Evolutionary conservation across 768 basidiomycete species (phyloP), one percentile per base, ranked within the genome.

Genomic region (Calocybe indica): DNA sequence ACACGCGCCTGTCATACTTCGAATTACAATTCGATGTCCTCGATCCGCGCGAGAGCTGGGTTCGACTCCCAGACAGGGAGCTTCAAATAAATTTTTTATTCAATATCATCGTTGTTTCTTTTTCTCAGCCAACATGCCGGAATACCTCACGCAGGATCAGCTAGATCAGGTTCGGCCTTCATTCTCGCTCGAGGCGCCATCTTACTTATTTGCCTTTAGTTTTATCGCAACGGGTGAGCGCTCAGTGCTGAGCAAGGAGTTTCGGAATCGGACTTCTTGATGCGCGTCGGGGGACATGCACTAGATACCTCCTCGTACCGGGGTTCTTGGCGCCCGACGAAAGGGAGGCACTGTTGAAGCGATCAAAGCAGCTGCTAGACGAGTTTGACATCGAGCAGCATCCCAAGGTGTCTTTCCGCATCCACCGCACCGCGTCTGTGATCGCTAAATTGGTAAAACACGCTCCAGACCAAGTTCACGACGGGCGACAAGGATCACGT

Each of bases 391-490:
- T 91, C 12, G 78, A 82, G 30, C 75, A 79, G 33, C 95, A 97
- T 62, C 94, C 96, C 2, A 63, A 84, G 60, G 92, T 92, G 51
- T 51, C 79, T 14, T 31, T 32, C 43, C 29, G 31, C 47, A 14
- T 38, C 37, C 29, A 33, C 14, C 14, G 3, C 32, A 37, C 33
- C 5, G 6, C 13, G n/a, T 41, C 39, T 6, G 32, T 13, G 12
- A 13, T 12, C 14, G 13, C 15, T 35, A n/a, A 14, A 40, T 30
- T 52, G 42, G 40, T 29, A 34, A n/a, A 12, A 14, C 38, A 14
- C 33, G 31, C 28, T 12, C 14, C 48, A 92, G 92, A 98, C 93
- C 9, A 88, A 82, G 60, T 99, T 99, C 66, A 88, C 86, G 11
- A 93, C 92, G 0, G 76, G 76, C 14, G 83, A 88, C 50, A 70